These are phyloP conservation scores for Xylona heveae DNA, from an alignment of 495 filamentous ascomycete species.

Conservation along the genomic window DNA sequence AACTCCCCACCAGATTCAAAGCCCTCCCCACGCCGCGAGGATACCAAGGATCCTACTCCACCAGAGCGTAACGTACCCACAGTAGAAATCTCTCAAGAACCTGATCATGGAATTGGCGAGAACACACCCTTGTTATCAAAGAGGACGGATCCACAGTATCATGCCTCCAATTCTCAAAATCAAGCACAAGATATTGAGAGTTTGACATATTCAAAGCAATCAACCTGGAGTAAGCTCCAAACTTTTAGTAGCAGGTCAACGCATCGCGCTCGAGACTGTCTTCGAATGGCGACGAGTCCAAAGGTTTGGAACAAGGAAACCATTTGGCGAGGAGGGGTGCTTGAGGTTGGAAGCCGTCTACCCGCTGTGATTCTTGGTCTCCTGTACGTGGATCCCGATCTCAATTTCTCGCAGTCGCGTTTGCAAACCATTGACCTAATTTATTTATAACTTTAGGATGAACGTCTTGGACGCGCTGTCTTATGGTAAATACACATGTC, in stretches of 20 bases:
- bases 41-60: too few species aligned
- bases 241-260: too few species aligned
- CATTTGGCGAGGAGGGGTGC: slow-evolving; percentile 39
- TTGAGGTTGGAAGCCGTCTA: slow-evolving; percentile 44
- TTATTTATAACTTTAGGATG: too few species aligned
- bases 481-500: slow-evolving; percentile 37
- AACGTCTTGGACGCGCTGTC: slow-evolving; percentile 90
- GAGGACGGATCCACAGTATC: slow-evolving; percentile 10
- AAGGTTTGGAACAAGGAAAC: slow-evolving; percentile 49
- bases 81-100: too few species aligned
- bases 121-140: slow-evolving; percentile 22
- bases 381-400: too few species aligned
- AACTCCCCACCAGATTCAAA: slow-evolving; percentile 22
- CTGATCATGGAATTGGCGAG: too few species aligned
- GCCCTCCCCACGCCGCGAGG: slow-evolving; percentile 9
- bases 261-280: too few species aligned
- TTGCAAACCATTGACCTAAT: too few species aligned
- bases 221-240: too few species aligned
- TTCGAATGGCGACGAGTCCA: slow-evolving; percentile 24
- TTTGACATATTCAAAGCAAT: too few species aligned
- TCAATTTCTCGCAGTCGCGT: too few species aligned
- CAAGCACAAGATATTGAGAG: too few species aligned
- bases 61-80: slow-evolving; percentile 3
- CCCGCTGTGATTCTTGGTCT: slow-evolving; percentile 78
- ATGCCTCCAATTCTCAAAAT: slow-evolving; percentile 18